phyloP scores from a whole-genome alignment of 495 filamentous ascomycete genomes.

The Staphylotrichum longicolle region DNA sequence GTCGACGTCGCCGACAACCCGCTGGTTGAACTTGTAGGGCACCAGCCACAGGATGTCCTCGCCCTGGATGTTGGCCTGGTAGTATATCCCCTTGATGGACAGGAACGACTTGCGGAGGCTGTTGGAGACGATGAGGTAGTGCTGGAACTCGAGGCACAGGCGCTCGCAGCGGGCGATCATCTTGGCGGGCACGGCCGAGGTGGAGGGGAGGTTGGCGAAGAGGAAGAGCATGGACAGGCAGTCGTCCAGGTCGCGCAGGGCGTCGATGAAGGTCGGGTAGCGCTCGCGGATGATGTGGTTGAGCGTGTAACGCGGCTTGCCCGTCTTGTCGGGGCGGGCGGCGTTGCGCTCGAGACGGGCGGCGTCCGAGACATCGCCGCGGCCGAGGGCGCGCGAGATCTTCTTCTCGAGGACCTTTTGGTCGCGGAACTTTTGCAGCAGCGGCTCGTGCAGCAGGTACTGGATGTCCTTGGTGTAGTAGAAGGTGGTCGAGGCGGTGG shows the following conservation, averaged over 20 bases:
- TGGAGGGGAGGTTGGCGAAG: constrained; percentile 93
- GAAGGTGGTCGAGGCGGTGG: constrained; percentile 88
- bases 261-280: constrained; percentile 95
- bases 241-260: constrained; percentile 92
- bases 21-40: constrained; percentile 94
- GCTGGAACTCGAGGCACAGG: constrained; percentile 89
- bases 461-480: constrained; percentile 99
- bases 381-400: constrained; percentile 84
- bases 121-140: constrained; percentile 90
- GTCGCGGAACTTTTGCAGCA: constrained; percentile 93
- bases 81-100: constrained; percentile 99
- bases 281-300: constrained; percentile 97
- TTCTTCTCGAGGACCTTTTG: constrained; percentile 96
- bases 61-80: constrained; percentile 97
- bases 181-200: constrained; percentile 80
- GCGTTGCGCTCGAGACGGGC: constrained; percentile 58
- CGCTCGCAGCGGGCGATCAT: constrained; percentile 90
- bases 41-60: constrained; percentile 97
- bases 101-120: constrained; percentile 92
- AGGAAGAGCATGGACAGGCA: constrained; percentile 95
- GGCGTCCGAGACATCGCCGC: constrained; percentile 87
- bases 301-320: constrained; percentile 79
- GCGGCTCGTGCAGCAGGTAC: constrained; percentile 93
- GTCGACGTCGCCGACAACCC: constrained; percentile 87
- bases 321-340: constrained; percentile 75